Percentiles rank a stretch among this genome's conserved stretches.
Conservation (phyloP, 495 filamentous ascomycete species). For the Aspergillus carlsbadensis region DNA sequence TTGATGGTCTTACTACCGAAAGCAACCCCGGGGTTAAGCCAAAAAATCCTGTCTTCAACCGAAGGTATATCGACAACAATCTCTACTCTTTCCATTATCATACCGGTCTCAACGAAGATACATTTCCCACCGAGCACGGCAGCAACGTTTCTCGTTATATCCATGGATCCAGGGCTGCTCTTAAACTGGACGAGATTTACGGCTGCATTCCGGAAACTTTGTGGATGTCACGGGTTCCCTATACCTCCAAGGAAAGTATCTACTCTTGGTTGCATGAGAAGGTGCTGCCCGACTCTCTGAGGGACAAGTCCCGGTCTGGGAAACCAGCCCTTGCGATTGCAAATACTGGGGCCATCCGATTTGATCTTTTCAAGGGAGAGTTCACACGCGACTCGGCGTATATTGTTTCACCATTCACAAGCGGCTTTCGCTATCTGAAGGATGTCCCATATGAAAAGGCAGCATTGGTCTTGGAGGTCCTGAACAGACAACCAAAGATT, state of each 20-base stretch:
- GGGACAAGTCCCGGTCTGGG: slow-evolving; percentile 46
- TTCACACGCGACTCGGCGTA: slow-evolving; percentile 86
- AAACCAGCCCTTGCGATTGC: slow-evolving; percentile 67
- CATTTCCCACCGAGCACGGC: slow-evolving; percentile 79
- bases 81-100: slow-evolving; percentile 82
- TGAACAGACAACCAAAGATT: slow-evolving; percentile 71
- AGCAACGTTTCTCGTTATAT: slow-evolving; percentile 73
- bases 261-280: slow-evolving; percentile 76
- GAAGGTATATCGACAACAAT: slow-evolving; percentile 95
- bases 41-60: slow-evolving; percentile 58
- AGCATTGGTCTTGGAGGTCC: slow-evolving; percentile 62
- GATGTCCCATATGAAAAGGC: slow-evolving; percentile 78
- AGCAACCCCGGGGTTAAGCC: slow-evolving; percentile 32
- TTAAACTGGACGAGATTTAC: slow-evolving; percentile 70
- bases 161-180: slow-evolving; percentile 59
- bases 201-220: slow-evolving; percentile 82
- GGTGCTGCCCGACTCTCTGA: slow-evolving; percentile 65
- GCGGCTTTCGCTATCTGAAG: slow-evolving; percentile 71
- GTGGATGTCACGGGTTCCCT: slow-evolving; percentile 76
- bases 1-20: slow-evolving; percentile 61
- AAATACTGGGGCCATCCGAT: slow-evolving; percentile 89
- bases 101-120: slow-evolving; percentile 62
- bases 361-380: slow-evolving; percentile 89
- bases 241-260: slow-evolving; percentile 67
- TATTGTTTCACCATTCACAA: slow-evolving; percentile 86